Evolutionary conservation across 805 yeast genomes (phyloP), one percentile per base, ranked within the genome.

Genomic region (Zygotorulaspora florentina): DNA sequence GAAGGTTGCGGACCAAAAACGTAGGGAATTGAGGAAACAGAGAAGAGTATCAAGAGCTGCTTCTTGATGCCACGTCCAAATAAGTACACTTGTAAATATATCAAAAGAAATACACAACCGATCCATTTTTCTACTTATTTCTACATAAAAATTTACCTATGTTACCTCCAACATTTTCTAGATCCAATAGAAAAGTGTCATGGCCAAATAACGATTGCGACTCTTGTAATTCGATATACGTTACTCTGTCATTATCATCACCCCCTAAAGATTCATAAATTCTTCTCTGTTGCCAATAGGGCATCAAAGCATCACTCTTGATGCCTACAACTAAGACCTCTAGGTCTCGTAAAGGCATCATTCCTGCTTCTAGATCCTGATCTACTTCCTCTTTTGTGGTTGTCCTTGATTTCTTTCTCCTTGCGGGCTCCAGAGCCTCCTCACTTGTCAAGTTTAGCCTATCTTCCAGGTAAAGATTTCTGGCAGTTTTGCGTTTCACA

Each of bases 241-340:
- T 68, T 39, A 84, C 73, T 35, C 71, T 71, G 37, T 64, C 66
- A 16, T 57, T 62, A 47, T 62, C 59, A 35, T 58, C 63, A 37
- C 76, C 74, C 11, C 67, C 68, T 39, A 90, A 71, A 30, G 80
- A 77, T 12, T 79, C 76, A 25, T 80, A 81, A 46, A 87, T 81
- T 61, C 90, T 96, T 46, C 81, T 68, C 66, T 90, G 97, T 69
- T 90, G 97, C 96, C 96, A 87, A 30, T 83, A 87, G 1, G 97
- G 97, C 72, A 90, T 90, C 42, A 90, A 72, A 34, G 86, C 85
- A 62, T 90, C 97, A 1, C 93, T 83, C 60, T 87, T 93, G n/a
- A 89, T 96, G 9, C 97, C 97, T 42, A 90, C 76, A 3, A 90
- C 87, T 45, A 90, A 70, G 3, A 86, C 74, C 28, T 85, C 81